Evolutionary conservation across 371 early-diverging fungal species (phyloP).

Genomic region (Saksenaea vasiformis): DNA sequence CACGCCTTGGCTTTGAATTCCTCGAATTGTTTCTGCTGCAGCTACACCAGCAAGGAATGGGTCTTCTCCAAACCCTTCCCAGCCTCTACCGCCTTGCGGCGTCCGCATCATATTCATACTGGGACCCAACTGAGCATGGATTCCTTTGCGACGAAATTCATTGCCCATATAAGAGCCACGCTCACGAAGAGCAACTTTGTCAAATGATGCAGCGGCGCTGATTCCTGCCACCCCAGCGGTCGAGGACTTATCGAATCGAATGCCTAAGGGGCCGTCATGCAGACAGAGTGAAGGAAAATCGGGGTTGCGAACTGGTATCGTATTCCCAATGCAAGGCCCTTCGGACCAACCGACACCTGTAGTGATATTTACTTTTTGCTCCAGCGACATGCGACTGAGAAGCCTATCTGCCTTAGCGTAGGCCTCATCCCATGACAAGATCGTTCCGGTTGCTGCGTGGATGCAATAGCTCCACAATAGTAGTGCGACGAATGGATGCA

Average conservation of each 20-base stretch:
- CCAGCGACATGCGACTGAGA: constrained; percentile 35
- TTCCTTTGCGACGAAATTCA: constrained; percentile 54
- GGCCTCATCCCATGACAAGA: constrained; percentile 39
- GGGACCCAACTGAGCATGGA: constrained; percentile 53
- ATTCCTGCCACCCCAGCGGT: constrained; percentile 57
- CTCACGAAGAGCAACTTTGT: constrained; percentile 41
- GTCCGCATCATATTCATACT: constrained; percentile 48
- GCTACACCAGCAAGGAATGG: constrained; percentile 55
- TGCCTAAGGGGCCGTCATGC: constrained; percentile 52
- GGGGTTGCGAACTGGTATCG: constrained; percentile 31
- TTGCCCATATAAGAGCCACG: constrained; percentile 54
- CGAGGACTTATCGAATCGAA: constrained; percentile 43
- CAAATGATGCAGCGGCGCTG: constrained; percentile 58
- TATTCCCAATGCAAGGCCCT: constrained; percentile 57
- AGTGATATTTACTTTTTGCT: constrained; percentile 48
- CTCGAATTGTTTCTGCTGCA: constrained; percentile 30
- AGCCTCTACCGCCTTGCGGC: constrained; percentile 58
- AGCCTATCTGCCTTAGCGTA: constrained; percentile 35
- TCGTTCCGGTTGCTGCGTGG: neutral
- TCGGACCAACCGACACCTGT: constrained; percentile 54
- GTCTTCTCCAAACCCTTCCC: constrained; percentile 66
- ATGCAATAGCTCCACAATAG: neutral
- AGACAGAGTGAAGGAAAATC: constrained; percentile 61
- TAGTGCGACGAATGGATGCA: neutral
- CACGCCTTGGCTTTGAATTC: constrained; percentile 45